Evolutionary conservation across 306 rosid species (phyloP).

Genomic region (Malus sieversii): DNA sequence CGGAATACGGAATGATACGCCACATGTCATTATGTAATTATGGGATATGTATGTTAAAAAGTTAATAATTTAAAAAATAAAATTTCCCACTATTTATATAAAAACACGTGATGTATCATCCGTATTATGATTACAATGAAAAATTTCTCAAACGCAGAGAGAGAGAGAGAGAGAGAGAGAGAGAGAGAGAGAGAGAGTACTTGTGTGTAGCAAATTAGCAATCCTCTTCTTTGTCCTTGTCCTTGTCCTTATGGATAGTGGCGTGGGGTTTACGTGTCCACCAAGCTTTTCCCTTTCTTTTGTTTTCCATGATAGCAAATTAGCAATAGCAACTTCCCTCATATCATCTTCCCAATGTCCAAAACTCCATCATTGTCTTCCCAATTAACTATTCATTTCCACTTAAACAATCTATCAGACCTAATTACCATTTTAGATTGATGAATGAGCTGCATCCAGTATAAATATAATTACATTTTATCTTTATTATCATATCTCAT

Average conservation of each 20-base stretch:
- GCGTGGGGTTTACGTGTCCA: conserved; percentile 23
- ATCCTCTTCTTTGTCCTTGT: background rate
- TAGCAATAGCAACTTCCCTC: background rate
- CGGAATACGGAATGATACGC: no score
- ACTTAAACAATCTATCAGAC: background rate
- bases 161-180: no score
- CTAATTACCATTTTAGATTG: background rate
- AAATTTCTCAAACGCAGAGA: no score
- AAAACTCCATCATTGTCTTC: background rate
- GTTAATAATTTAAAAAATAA: no score
- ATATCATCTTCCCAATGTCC: background rate
- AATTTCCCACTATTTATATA: no score
- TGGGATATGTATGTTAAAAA: no score
- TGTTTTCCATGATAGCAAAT: background rate
- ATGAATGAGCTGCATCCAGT: no score
- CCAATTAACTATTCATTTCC: background rate
- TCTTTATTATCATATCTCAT: no score
- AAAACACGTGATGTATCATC: no score
- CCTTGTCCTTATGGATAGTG: background rate
- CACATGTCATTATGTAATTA: accelerated
- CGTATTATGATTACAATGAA: no score
- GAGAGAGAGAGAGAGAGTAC: no score
- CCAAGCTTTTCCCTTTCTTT: conserved; percentile 3
- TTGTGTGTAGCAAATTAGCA: background rate
- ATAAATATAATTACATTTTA: no score